A percentile compares a stretch with the other conserved stretches of the same genome.
phyloP scores from a whole-genome alignment of 768 basidiomycete genomes.

The Boletus rubroflammeus region DNA sequence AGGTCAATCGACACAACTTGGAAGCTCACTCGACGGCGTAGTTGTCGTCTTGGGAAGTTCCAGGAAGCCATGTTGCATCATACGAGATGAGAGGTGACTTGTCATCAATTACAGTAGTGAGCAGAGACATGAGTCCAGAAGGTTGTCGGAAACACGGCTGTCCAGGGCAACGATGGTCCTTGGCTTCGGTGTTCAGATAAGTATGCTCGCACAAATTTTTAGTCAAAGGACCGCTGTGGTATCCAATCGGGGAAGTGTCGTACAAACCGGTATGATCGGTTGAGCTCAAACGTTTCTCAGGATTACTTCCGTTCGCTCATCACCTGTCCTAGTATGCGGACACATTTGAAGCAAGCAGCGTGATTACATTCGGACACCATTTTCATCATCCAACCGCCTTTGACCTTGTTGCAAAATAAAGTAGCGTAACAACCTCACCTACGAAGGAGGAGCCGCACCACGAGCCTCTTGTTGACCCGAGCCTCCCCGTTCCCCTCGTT shows the following conservation, averaged over 20 bases:
- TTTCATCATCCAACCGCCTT: neutral
- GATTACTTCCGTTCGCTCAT: neutral
- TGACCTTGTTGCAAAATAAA: neutral
- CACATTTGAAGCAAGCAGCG: neutral
- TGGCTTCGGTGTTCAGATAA: neutral
- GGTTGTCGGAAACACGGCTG: neutral
- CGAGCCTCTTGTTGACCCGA: constrained; percentile 23
- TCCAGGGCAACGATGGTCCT: too few species aligned
- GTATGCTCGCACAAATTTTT: neutral
- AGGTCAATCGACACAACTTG: neutral
- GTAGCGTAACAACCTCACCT: neutral
- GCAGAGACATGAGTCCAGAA: constrained; percentile 18
- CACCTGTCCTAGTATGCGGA: too few species aligned
- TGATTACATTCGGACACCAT: neutral
- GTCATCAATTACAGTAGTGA: constrained; percentile 26
- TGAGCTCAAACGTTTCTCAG: neutral
- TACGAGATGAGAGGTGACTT: constrained; percentile 32
- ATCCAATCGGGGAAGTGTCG: neutral
- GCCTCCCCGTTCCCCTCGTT: constrained; percentile 39
- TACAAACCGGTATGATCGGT: neutral
- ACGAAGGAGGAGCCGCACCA: constrained; percentile 15
- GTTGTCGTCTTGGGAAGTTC: constrained; percentile 14
- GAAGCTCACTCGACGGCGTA: constrained; percentile 17
- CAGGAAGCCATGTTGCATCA: constrained; percentile 23
- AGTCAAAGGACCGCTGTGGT: neutral